A percentile compares a stretch with the other conserved stretches of the same genome.
Conservation (phyloP, 805 yeast genomes). For the Priceomyces fermenticarens region DNA sequence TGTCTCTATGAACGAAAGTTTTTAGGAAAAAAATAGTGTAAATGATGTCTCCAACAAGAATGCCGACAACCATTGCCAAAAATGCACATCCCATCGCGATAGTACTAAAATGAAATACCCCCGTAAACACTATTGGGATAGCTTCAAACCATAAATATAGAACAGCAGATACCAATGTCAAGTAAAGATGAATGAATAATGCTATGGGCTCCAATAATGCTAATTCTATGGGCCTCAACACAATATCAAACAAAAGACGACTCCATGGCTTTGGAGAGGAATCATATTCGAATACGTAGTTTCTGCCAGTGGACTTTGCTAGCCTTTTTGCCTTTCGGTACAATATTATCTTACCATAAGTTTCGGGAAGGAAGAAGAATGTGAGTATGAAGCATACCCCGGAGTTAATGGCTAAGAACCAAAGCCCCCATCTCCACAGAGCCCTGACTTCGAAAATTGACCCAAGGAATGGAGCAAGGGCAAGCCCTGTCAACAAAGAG, state of each 20-base stretch:
- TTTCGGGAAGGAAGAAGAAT: slow-evolving; percentile 46
- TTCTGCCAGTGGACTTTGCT: slow-evolving; percentile 47
- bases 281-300: slow-evolving; percentile 33
- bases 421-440: slow-evolving; percentile 53
- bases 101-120: slow-evolving; percentile 39
- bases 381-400: slow-evolving; percentile 18
- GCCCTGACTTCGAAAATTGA: slow-evolving; percentile 25
- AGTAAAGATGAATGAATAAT: slow-evolving; percentile 47
- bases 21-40: slow-evolving; percentile 15
- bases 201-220: slow-evolving; percentile 54
- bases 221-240: slow-evolving; percentile 51
- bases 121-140: slow-evolving; percentile 49
- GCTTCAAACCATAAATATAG: slow-evolving; percentile 59
- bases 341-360: slow-evolving; percentile 43
- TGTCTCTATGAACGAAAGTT: slow-evolving; percentile 17
- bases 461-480: slow-evolving; percentile 51
- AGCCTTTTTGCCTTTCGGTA: slow-evolving; percentile 47
- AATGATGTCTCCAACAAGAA: slow-evolving; percentile 27
- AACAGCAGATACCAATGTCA: slow-evolving; percentile 51
- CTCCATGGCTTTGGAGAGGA: neutral
- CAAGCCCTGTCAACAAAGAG: slow-evolving; percentile 39
- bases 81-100: slow-evolving; percentile 35
- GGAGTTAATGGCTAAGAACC: slow-evolving; percentile 43
- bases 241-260: slow-evolving; percentile 18
- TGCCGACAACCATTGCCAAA: slow-evolving; percentile 43